Evolutionary conservation across 2,329 filamentous ascomycete genomes (phyloP).

Genomic region (Onygenales sp.): DNA sequence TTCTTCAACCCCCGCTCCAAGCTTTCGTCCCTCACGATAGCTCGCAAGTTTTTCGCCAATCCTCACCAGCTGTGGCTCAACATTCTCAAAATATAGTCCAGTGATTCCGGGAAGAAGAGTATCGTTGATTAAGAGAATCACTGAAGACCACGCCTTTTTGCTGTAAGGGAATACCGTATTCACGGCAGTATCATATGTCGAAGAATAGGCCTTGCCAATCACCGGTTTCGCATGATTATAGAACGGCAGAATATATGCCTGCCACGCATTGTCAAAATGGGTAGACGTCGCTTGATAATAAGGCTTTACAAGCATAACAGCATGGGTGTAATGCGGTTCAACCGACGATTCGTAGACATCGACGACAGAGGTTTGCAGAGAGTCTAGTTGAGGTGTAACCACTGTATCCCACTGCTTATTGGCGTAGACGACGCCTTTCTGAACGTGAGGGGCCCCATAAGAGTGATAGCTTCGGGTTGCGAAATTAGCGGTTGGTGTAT

Average conservation of each 20-base stretch:
- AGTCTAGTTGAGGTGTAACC: conserved; percentile 63
- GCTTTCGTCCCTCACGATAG: conserved; percentile 50
- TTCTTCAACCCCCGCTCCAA: conserved; percentile 50
- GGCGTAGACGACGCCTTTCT: conserved; percentile 57
- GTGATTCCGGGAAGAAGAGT: conserved; percentile 74
- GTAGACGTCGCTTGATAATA: conserved; percentile 61
- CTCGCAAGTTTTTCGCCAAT: conserved; percentile 80
- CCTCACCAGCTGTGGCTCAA: conserved; percentile 87
- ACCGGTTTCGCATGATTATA: conserved; percentile 70
- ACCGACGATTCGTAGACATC: conserved; percentile 61
- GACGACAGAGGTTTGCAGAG: conserved; percentile 52
- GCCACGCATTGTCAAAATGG: conserved; percentile 58
- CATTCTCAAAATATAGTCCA: conserved; percentile 76
- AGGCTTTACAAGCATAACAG: conserved; percentile 50
- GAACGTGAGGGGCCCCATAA: conserved; percentile 65
- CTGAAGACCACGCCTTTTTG: conserved; percentile 60
- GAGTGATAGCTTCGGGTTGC: conserved; percentile 52
- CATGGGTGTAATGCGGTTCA: conserved; percentile 62
- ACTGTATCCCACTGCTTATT: conserved; percentile 68
- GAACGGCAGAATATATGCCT: conserved; percentile 63
- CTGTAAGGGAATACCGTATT: conserved; percentile 64
- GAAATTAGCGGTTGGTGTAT: conserved; percentile 58
- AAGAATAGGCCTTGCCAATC: conserved; percentile 56
- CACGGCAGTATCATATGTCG: conserved; percentile 57
- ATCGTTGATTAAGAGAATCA: conserved; percentile 61